Evolutionary conservation across 768 basidiomycete species (phyloP), one percentile per base, ranked within the genome.

Genomic region (Suillus fuscotomentosus): DNA sequence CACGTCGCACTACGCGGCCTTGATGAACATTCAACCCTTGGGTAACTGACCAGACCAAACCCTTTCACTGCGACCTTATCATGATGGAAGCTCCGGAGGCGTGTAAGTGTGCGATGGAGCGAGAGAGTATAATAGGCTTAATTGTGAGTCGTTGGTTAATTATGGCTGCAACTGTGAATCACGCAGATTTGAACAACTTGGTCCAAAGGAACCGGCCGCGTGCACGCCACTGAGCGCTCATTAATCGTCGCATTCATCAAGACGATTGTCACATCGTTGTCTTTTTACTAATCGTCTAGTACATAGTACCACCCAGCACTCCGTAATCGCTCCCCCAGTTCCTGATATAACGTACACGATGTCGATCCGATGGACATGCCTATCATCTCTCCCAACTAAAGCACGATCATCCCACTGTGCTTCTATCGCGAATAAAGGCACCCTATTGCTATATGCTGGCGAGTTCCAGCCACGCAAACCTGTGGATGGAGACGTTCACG

Each of bases 321-420:
- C 7, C 13, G 47, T 48, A 24, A 48, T 22, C 24, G 5, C 22
- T 10, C 27, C 31, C 31, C 17, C 5, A 11, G 13, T 22, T 56
- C 38, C 24, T 27, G 36, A 57, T 22, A 5, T 57, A 15, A 57
- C 38, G 38, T 22, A 3, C 22, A 24, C 5, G 24, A 71, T 71
- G 71, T 66, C 70, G 11, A n/a, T 72, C 14, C 54, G 70, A 10
- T 79, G 78, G 77, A 70, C 73, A 7, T 71, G 72, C 15, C 56
- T 76, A 31, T 56, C 67, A 4, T 65, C 68, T 9, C 60, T 72
- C 5, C 38, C 67, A 22, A 62, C 63, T 55, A 68, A 60, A 14
- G 71, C 78, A 5, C 76, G 83, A 47, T 83, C 83, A 3, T 83
- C 82, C 3, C 83, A 83, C 65, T 76, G 75, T 11, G 64, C 80